Evolutionary conservation across 495 filamentous ascomycete species (phyloP).

Genomic region (Penicillium pulvis): DNA sequence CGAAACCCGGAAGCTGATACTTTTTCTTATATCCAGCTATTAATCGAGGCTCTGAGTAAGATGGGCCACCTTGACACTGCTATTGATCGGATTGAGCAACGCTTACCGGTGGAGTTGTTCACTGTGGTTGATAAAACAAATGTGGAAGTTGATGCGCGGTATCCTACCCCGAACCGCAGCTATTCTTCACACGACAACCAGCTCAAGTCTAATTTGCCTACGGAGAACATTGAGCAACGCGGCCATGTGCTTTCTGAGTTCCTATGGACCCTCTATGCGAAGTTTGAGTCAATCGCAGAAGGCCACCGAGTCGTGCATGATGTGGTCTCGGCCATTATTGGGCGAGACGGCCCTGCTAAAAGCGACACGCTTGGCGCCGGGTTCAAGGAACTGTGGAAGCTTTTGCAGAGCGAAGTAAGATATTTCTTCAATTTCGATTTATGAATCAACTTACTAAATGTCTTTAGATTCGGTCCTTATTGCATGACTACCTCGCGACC

Average conservation of each 20-base stretch:
- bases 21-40: slow-evolving; percentile 85
- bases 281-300: slow-evolving; percentile 96
- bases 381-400: slow-evolving; percentile 93
- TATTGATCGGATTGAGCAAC: slow-evolving; percentile 86
- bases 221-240: slow-evolving; percentile 67
- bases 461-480: slow-evolving; percentile 73
- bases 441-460: slow-evolving; percentile 5
- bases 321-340: slow-evolving; percentile 76
- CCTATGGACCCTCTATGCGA: slow-evolving; percentile 88
- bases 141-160: slow-evolving; percentile 86
- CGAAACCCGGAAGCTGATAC: slow-evolving; percentile 94
- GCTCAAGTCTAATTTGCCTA: slow-evolving; percentile 56
- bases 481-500: slow-evolving; percentile 97
- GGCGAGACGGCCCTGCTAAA: slow-evolving; percentile 66
- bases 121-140: slow-evolving; percentile 93
- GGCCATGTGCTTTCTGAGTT: slow-evolving; percentile 86
- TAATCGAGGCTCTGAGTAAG: slow-evolving; percentile 87
- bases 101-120: slow-evolving; percentile 92
- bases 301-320: slow-evolving; percentile 94
- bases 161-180: slow-evolving; percentile 68
- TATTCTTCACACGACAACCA: slow-evolving; percentile 48
- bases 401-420: slow-evolving; percentile 79
- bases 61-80: slow-evolving; percentile 83
- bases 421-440: not conserved
- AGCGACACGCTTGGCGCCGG: slow-evolving; percentile 65